phyloP scores from a whole-genome alignment of 2,329 filamentous ascomycete genomes.

The Pseudogymnoascus sp. region DNA sequence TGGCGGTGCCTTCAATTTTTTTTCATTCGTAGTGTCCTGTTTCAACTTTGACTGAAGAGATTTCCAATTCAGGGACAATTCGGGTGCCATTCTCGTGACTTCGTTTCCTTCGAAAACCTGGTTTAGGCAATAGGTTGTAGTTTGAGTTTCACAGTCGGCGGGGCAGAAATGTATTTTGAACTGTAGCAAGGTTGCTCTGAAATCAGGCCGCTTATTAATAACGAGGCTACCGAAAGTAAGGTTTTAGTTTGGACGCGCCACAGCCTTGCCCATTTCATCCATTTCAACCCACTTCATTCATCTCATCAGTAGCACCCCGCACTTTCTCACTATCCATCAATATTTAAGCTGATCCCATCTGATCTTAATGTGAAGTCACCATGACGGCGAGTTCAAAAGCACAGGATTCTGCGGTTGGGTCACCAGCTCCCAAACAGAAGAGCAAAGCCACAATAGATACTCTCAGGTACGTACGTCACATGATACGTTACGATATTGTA shows the following conservation, averaged over 20 bases:
- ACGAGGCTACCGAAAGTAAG: neutral
- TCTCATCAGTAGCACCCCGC: constrained; percentile 1
- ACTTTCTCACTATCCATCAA: neutral
- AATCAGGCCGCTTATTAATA: neutral
- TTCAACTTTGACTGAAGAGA: constrained; percentile 56
- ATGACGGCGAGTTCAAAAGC: constrained; percentile 44
- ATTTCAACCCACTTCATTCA: neutral
- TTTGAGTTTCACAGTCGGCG: neutral
- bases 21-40: constrained; percentile 31
- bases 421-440: constrained; percentile 55
- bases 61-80: constrained; percentile 67
- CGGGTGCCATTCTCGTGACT: constrained; percentile 23
- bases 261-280: neutral
- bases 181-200: neutral
- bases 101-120: neutral
- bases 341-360: neutral
- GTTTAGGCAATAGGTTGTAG: neutral
- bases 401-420: constrained; percentile 47
- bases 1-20: constrained; percentile 26
- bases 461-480: constrained; percentile 59
- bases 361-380: constrained; percentile 29
- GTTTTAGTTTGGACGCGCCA: neutral
- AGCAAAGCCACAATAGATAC: constrained; percentile 79
- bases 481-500: neutral
- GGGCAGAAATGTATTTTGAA: neutral